These are phyloP conservation scores for Flaveria ramosissima DNA, from an alignment of 129 eudicot genomes.

Conservation along the genomic window DNA sequence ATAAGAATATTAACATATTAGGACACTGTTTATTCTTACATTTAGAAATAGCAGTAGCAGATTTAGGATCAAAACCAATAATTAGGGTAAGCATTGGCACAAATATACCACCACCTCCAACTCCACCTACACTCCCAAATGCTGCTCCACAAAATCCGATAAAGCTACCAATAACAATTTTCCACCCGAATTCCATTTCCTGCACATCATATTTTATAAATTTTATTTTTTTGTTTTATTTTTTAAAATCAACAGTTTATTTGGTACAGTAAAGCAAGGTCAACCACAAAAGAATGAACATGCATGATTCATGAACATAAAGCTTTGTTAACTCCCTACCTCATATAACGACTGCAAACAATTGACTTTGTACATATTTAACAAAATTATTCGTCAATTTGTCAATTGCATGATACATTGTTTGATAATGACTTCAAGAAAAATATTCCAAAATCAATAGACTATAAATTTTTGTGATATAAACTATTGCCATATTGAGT, in stretches of 20 bases:
- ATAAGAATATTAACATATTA: not conserved
- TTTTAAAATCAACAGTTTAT: not conserved
- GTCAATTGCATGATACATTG: not conserved
- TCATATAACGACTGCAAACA: slow-evolving; percentile 1
- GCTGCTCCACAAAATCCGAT: slow-evolving; percentile 94
- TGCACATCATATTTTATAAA: slow-evolving; percentile 33
- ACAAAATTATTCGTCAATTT: not conserved
- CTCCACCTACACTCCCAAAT: slow-evolving; percentile 97
- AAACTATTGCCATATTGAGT: not conserved
- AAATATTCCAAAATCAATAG: not conserved
- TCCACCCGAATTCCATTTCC: slow-evolving; percentile 81
- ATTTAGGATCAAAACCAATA: slow-evolving; percentile 91
- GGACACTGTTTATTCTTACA: slow-evolving; percentile 45
- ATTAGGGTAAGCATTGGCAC: slow-evolving; percentile 87
- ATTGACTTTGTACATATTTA: not conserved
- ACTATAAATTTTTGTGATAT: not conserved
- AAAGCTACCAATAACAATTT: slow-evolving; percentile 67
- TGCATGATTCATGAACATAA: not conserved
- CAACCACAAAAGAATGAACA: not conserved
- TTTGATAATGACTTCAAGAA: not conserved
- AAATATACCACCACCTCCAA: slow-evolving; percentile 93
- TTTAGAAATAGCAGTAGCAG: slow-evolving; percentile 93
- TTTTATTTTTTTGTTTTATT: not conserved
- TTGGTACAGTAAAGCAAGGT: slow-evolving; percentile 1
- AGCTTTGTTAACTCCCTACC: not conserved